phyloP scores from a whole-genome alignment of 495 filamentous ascomycete genomes.

The Daldinia concentrica region DNA sequence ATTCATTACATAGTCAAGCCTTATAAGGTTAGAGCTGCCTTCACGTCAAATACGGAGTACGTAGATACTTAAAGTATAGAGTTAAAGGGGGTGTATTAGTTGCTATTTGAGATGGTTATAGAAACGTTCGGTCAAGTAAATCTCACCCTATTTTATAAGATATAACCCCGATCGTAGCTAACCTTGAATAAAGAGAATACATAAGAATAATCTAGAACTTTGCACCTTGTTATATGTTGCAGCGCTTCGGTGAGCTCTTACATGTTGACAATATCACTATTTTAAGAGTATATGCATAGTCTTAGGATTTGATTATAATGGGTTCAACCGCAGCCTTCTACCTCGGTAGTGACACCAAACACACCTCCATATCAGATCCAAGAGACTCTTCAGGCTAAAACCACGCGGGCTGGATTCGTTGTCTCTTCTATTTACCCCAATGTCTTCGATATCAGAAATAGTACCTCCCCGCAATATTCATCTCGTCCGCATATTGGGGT shows the following conservation, averaged over 20 bases:
- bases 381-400: slow-evolving; percentile 33
- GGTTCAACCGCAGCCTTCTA: background rate
- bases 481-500: slow-evolving; percentile 27
- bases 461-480: slow-evolving; percentile 27
- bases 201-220: too few relatives aligned
- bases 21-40: background rate
- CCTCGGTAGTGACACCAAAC: background rate
- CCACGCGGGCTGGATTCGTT: background rate
- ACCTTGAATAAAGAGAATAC: too few relatives aligned
- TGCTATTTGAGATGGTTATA: too few relatives aligned
- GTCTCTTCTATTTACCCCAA: slow-evolving; percentile 10
- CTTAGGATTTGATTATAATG: background rate
- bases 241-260: too few relatives aligned
- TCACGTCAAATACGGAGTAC: background rate
- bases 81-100: too few relatives aligned
- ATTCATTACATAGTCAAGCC: background rate
- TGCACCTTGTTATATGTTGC: too few relatives aligned
- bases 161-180: too few relatives aligned
- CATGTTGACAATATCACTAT: background rate
- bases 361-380: background rate
- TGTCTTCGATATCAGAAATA: slow-evolving; percentile 10
- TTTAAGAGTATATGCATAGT: background rate
- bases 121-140: too few relatives aligned
- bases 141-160: too few relatives aligned
- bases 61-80: too few relatives aligned